These are phyloP conservation scores for grape (Vitis vinifera) DNA, from an alignment of 164 flowering plant genomes.

Conservation along the genomic window ASM3070453v1 NC_081814.1:15552001-15552500, in stretches of 20 bases:
- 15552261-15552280: constrained; percentile 51
- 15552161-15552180: constrained; percentile 60
- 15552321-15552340: constrained; percentile 92
- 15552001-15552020: constrained; percentile 68
- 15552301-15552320: constrained; percentile 86
- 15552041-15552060: constrained; percentile 69
- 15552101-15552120: constrained; percentile 39
- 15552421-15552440: no score
- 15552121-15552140: constrained; percentile 31
- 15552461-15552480: no score
- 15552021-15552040: constrained; percentile 52
- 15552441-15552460: no score
- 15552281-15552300: constrained; percentile 56
- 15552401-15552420: not conserved
- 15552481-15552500: no score
- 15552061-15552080: constrained; percentile 69
- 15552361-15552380: constrained; percentile 85
- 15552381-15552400: not conserved
- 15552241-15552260: constrained; percentile 82
- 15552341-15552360: constrained; percentile 89
- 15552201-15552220: constrained; percentile 79
- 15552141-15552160: constrained; percentile 43
- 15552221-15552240: constrained; percentile 80
- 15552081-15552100: constrained; percentile 79
- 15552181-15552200: constrained; percentile 65